A percentile compares a stretch with the other conserved stretches of the same genome.
Conservation (phyloP, 2,329 filamentous ascomycete genomes). For the Juglanconis oblonga region DNA sequence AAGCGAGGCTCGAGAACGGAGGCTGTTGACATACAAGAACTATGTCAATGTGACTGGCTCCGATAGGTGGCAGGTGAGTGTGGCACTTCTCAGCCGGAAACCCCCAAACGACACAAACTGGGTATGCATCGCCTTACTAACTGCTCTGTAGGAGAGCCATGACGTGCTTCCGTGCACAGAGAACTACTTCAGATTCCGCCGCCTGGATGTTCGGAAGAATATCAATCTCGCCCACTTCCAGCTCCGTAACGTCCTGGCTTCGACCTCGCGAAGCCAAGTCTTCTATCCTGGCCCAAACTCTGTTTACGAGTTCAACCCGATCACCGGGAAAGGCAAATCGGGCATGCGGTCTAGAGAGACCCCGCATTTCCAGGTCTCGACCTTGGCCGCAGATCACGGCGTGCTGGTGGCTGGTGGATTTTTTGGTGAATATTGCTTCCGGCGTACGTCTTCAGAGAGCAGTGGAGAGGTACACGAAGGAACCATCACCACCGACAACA, state of each 20-base stretch:
- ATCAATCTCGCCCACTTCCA: constrained; percentile 63
- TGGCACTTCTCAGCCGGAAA: constrained; percentile 15
- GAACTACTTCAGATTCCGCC: constrained; percentile 57
- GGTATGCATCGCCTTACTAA: constrained; percentile 2
- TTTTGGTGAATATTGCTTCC: constrained; percentile 52
- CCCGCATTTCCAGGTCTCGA: constrained; percentile 40
- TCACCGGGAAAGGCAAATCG: constrained; percentile 41
- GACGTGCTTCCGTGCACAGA: constrained; percentile 36
- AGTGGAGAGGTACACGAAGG: constrained; percentile 37
- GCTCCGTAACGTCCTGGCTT: constrained; percentile 59
- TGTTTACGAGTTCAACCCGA: constrained; percentile 51
- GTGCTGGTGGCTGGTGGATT: constrained; percentile 60
- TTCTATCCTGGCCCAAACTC: constrained; percentile 54
- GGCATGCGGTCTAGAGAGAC: constrained; percentile 34
- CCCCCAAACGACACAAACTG: background rate
- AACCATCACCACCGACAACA: constrained; percentile 44
- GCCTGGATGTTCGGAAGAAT: constrained; percentile 52
- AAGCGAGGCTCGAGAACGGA: constrained; percentile 43
- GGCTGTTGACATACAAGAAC: constrained; percentile 51
- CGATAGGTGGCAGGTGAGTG: constrained; percentile 47
- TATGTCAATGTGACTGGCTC: constrained; percentile 52
- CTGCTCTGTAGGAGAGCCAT: constrained; percentile 26
- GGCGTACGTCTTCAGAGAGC: constrained; percentile 38
- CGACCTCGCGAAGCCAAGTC: constrained; percentile 50
- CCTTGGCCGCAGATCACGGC: constrained; percentile 49